These are phyloP conservation scores for Nymphaea colorata DNA, from an alignment of 164 flowering plant species.

Conservation along the genomic window DNA sequence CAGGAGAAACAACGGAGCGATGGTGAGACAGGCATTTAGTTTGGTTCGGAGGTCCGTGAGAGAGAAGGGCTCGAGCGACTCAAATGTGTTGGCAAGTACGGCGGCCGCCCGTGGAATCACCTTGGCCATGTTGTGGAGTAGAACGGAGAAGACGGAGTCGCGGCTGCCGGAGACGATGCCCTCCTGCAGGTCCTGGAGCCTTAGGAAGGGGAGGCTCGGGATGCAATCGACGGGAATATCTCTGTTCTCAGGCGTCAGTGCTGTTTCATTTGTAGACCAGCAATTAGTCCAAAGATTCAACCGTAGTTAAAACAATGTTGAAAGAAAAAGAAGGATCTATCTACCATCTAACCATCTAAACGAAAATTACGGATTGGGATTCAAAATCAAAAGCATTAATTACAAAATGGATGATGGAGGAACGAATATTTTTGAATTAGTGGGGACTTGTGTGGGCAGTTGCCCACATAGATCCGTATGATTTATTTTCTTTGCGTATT, in stretches of 20 bases:
- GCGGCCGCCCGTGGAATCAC: conserved; percentile 25
- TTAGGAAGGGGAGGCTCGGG: conserved; percentile 22
- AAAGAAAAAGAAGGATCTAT: too few relatives aligned
- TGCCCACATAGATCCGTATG: too few relatives aligned
- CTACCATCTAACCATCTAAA: neutral
- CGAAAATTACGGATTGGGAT: too few relatives aligned
- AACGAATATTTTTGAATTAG: too few relatives aligned
- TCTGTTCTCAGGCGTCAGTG: neutral
- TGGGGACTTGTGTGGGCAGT: too few relatives aligned
- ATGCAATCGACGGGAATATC: conserved; percentile 10
- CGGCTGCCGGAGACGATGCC: conserved; percentile 22
- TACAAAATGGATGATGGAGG: too few relatives aligned
- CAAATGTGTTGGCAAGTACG: conserved; percentile 31
- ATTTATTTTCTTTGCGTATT: too few relatives aligned
- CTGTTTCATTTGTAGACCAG: neutral
- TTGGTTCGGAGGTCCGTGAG: conserved; percentile 18
- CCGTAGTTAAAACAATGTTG: too few relatives aligned
- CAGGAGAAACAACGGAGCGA: conserved; percentile 23
- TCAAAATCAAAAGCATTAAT: too few relatives aligned
- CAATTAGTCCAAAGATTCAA: too few relatives aligned
- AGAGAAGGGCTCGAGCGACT: conserved; percentile 24
- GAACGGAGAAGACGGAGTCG: conserved; percentile 19
- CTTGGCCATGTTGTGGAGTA: conserved; percentile 24
- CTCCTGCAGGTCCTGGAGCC: conserved; percentile 31
- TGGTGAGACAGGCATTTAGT: conserved; percentile 19